A percentile compares a stretch with the other conserved stretches of the same genome.
Evolutionary conservation across 768 basidiomycete species (phyloP).

Genomic region (Mycena vitilis): DNA sequence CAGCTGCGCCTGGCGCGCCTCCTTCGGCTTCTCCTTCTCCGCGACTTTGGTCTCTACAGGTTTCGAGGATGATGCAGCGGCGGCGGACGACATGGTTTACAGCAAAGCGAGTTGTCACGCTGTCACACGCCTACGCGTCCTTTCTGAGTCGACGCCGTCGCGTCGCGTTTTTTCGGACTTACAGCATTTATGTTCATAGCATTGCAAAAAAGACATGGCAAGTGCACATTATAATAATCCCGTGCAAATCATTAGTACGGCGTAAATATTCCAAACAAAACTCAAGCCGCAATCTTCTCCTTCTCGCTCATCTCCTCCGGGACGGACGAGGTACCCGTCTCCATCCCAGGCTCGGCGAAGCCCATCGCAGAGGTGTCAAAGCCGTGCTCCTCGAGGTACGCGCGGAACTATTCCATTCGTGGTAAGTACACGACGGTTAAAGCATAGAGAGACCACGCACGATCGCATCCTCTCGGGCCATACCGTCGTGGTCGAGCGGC

Average conservation of each 20-base stretch:
- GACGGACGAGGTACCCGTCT: slow-evolving; percentile 8
- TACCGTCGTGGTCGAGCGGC: slow-evolving; percentile 81
- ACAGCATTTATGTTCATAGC: too few relatives aligned
- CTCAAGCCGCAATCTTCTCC: slow-evolving; percentile 21
- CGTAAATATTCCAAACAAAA: neutral
- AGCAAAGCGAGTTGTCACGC: neutral
- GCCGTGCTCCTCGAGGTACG: slow-evolving; percentile 82
- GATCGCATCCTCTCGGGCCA: slow-evolving; percentile 77
- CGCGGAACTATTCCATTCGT: slow-evolving; percentile 70
- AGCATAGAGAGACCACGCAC: slow-evolving; percentile 50
- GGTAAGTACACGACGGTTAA: neutral
- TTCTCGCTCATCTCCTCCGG: slow-evolving; percentile 32
- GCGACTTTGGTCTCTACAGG: slow-evolving; percentile 51
- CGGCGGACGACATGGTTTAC: slow-evolving; percentile 54
- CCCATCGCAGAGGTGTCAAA: slow-evolving; percentile 86
- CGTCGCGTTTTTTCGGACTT: too few relatives aligned
- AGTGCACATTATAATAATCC: slow-evolving; percentile 9
- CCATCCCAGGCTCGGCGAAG: slow-evolving; percentile 38
- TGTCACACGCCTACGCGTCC: slow-evolving; percentile 17
- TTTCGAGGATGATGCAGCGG: slow-evolving; percentile 59
- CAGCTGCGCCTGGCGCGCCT: slow-evolving; percentile 71
- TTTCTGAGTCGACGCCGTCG: neutral
- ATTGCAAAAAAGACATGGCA: slow-evolving; percentile 1
- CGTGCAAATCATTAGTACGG: slow-evolving; percentile 4
- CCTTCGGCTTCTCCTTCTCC: slow-evolving; percentile 57